Evolutionary conservation across 169 alveolate genomes (phyloP), one percentile per base, ranked within the genome.

Genomic region (Babesia gibsoni): DNA sequence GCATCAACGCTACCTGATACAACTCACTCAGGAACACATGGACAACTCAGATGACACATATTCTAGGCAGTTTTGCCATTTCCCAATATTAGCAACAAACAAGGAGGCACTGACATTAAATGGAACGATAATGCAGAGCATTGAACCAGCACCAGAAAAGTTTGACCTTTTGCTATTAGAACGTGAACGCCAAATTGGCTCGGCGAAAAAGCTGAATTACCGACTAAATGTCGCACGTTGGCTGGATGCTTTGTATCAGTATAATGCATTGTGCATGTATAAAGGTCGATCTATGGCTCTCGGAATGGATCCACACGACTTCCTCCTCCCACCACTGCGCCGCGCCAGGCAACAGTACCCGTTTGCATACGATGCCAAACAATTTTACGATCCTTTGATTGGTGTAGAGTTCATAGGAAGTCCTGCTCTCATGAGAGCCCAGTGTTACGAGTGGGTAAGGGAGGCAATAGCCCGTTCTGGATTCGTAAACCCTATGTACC

Each of bases 11-110:
- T 72, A 22, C 57, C 42, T 72, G 12, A 35, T 63, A 8, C 77
- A 59, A 25, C 56, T 72, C 23, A 72, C 79, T 8, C 73, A 49
- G 50, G 83, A 72, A 37, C 75, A 59, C 36, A 12, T 48, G 43
- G 83, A 72, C 46, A 72, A 23, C 67, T 27, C 63, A 25, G 83
- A 72, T 35, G 75, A 72, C 30, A 48, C 67, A 14, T 45, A 29
- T 30, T 41, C 68, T n/a, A 39, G 75, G 20, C 67, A 63, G 42
- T 72, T 72, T 43, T 49, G 68, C 45, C 83, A 63, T n/a, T 72
- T 72, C 45, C 83, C 83, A 4, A 46, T 63, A 12, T 30, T 72
- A 22, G 43, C 78, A 3, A 72, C 83, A 4, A 72, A 72, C 35
- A 72, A 72, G 37, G 83, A 72, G 59, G 67, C 50, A 52, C 43